phyloP scores from a whole-genome alignment of 257 asterid species.

The Solanum ossicruentum region DNA sequence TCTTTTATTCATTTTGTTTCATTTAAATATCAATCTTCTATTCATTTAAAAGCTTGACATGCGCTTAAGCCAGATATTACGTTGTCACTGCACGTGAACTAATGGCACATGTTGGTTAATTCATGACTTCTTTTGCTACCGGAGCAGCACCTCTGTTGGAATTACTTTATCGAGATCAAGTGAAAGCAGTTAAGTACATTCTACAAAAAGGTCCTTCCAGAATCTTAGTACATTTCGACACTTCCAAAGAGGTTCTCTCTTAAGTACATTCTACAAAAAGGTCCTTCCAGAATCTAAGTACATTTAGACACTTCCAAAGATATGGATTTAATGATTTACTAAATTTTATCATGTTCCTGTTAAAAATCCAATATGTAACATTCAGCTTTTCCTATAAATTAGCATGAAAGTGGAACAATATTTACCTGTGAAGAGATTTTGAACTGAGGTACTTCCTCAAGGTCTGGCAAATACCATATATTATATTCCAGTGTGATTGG shows the following conservation, averaged over 20 bases:
- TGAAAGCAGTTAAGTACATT: not conserved
- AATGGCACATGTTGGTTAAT: not conserved
- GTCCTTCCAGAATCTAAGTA: not conserved
- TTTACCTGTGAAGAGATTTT: too few species aligned
- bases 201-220: not conserved
- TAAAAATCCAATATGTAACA: too few species aligned
- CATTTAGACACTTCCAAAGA: not conserved
- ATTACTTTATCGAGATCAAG: not conserved
- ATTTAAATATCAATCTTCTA: not conserved
- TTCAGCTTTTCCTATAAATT: too few species aligned
- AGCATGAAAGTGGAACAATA: too few species aligned
- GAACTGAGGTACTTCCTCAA: too few species aligned
- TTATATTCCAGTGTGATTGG: too few species aligned
- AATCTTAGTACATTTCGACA: not conserved
- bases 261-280: not conserved
- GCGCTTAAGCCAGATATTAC: not conserved
- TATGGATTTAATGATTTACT: too few species aligned
- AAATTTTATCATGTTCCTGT: too few species aligned
- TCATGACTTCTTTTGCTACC: not conserved
- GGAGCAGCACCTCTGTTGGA: not conserved
- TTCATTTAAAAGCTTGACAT: not conserved
- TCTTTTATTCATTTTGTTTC: too few species aligned
- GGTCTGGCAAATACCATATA: too few species aligned
- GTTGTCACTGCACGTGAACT: not conserved
- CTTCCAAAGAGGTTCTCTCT: not conserved